Base-by-base conservation (phyloP, 2,329 filamentous ascomycete genomes). In the Hysterium pulicare region DNA sequence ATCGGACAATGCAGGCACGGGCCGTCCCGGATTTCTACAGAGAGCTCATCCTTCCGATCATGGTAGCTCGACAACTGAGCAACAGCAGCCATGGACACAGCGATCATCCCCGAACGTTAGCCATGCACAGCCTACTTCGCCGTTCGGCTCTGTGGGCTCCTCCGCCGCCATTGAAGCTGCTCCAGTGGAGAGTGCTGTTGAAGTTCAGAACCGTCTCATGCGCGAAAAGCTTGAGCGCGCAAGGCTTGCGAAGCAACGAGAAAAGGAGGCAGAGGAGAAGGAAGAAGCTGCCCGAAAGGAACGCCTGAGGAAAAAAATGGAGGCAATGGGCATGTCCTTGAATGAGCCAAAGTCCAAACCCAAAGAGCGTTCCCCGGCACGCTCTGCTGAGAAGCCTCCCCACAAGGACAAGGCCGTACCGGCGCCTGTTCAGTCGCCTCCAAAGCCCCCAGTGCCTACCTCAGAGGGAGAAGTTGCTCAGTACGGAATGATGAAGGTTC, bases 41-140 rank as follows among this genome's bases (percentile, higher is more conserved):
- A 51, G 44, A 91, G 69, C 95, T 95, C 68, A 95, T 88, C 72
- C 95, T 95, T 73, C 94, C 87, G 48, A 91, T 95, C 67, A 95
- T 95, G 64, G 89, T 87, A 53, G 91, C 90, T 30, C 50, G 26
- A 39, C 51, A 24, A 34, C 49, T 13, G 45, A 48, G 21, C 46
- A 49, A 22, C 46, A 46, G 33, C 24, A 57, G 53, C 50, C 55
- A 6, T 51, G 52, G 40, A 45, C 51, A 10, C 61, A 60, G 33
- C 52, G 44, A 26, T 44, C 54, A 11, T 66, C 64, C n/a, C 64
- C 65, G 2, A 60, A 48, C 33, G 36, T 51, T 38, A 45, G 56
- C 15, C 54, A 66, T 38, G 60, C 49, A 21, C 61, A 66, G 46
- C 64, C 61, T 34, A 54, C 48, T 8, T 64, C 67, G 26, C 63